A percentile compares a stretch with the other conserved stretches of the same genome.
These are phyloP conservation scores for Volvox carteri DNA, from an alignment of 163 green algal genomes.

Conservation along the genomic window DNA sequence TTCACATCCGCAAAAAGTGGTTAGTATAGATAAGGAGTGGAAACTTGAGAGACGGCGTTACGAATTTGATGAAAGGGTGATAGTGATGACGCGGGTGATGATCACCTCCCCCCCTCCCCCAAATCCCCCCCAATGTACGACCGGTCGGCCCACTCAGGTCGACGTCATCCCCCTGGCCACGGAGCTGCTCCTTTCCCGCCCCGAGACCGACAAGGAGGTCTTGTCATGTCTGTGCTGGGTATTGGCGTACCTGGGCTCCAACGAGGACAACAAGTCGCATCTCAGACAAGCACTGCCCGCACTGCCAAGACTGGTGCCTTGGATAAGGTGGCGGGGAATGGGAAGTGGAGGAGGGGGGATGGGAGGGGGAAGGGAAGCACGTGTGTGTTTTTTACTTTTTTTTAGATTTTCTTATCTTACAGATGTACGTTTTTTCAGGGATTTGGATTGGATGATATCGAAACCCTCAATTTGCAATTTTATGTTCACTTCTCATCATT, in stretches of 20 bases:
- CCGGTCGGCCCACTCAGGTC: background rate
- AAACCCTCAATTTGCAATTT: no score
- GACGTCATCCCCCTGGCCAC: conserved; percentile 34
- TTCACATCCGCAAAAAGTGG: no score
- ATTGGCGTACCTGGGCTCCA: conserved; percentile 43
- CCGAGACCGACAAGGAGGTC: conserved; percentile 25
- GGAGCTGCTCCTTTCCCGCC: background rate
- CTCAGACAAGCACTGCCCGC: conserved; percentile 37
- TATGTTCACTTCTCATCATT: no score
- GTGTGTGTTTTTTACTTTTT: no score
- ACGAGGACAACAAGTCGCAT: conserved; percentile 48
- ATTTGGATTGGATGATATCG: no score
- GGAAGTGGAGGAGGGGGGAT: no score
- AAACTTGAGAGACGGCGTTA: no score
- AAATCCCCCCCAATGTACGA: background rate
- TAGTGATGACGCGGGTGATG: no score
- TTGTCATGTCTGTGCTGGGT: conserved; percentile 23
- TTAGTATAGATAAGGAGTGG: no score
- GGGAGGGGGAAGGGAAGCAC: background rate
- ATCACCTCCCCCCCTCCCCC: background rate
- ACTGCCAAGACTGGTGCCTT: conserved; percentile 36
- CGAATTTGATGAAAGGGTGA: no score
- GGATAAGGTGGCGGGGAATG: conserved; percentile 13
- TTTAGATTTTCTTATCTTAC: no score
- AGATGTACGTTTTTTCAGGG: no score